These are phyloP conservation scores for Colletotrichum zoysiae DNA, from an alignment of 2,329 filamentous ascomycete species.

Conservation along the genomic window DNA sequence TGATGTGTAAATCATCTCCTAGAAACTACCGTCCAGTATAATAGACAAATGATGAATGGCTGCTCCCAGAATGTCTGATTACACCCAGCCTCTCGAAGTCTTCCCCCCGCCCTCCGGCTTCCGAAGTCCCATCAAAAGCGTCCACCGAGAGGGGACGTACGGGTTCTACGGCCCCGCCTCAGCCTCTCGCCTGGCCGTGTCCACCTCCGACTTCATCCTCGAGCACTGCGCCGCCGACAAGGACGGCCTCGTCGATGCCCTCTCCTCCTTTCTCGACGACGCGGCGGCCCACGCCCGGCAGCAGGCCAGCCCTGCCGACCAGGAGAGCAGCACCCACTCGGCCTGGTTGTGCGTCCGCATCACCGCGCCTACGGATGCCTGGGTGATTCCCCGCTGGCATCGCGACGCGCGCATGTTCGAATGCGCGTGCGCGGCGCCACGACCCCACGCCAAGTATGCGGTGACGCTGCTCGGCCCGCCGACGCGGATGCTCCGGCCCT, in stretches of 20 bases:
- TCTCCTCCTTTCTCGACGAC: constrained; percentile 1
- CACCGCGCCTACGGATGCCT: constrained; percentile 13
- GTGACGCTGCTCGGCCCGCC: constrained; percentile 36
- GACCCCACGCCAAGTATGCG: constrained; percentile 38
- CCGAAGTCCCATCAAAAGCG: constrained; percentile 11
- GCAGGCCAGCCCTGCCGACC: neutral
- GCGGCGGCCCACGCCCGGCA: neutral
- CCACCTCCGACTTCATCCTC: neutral
- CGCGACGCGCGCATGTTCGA: constrained; percentile 36
- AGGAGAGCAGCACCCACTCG: constrained; percentile 7
- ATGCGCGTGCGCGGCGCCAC: constrained; percentile 15
- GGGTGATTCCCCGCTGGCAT: constrained; percentile 34
- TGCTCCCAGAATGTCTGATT: neutral
- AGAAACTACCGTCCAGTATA: too few species aligned
- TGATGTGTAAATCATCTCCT: neutral
- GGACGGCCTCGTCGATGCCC: neutral
- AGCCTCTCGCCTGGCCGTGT: neutral
- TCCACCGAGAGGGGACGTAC: neutral
- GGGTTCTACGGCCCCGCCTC: constrained; percentile 8
- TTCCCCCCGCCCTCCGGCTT: constrained; percentile 1
- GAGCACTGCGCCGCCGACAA: neutral
- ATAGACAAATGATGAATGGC: too few species aligned
- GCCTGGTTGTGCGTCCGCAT: constrained; percentile 34
- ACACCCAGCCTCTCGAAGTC: neutral
- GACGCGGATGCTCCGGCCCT: constrained; percentile 17